Evolutionary conservation across 495 filamentous ascomycete species (phyloP).

Genomic region (Aspergillus ellipticus): DNA sequence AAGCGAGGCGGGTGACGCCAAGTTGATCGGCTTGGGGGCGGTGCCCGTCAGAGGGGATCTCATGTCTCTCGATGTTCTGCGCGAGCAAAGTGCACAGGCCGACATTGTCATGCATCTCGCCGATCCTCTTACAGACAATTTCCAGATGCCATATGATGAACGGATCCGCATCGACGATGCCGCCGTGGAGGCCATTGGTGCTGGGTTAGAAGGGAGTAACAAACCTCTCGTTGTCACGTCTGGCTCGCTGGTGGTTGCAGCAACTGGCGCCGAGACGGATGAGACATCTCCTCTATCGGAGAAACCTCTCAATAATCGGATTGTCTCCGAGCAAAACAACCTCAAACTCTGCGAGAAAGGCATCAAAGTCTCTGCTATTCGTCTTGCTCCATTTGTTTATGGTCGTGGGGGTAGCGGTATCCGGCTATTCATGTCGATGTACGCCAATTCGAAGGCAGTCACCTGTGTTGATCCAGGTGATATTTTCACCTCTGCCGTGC

Average conservation of each 20-base stretch:
- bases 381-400: constrained; percentile 40
- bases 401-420: constrained; percentile 31
- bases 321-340: constrained; percentile 20
- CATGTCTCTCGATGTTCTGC: neutral
- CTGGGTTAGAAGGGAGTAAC: neutral
- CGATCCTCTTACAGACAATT: neutral
- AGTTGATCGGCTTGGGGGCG: neutral
- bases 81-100: neutral
- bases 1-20: neutral
- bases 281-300: constrained; percentile 23
- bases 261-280: constrained; percentile 29
- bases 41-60: neutral
- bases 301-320: constrained; percentile 22
- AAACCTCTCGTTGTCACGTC: constrained; percentile 28
- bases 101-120: neutral
- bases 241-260: constrained; percentile 26
- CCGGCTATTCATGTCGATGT: neutral
- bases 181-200: neutral
- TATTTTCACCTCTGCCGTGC: neutral
- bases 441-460: neutral
- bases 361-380: constrained; percentile 28
- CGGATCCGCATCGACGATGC: neutral
- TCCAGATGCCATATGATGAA: neutral
- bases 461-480: neutral
- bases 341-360: constrained; percentile 22